Evolutionary conservation across 129 eudicot species (phyloP), one percentile per base, ranked within the genome.

Genomic region (Arctium lappa): DNA sequence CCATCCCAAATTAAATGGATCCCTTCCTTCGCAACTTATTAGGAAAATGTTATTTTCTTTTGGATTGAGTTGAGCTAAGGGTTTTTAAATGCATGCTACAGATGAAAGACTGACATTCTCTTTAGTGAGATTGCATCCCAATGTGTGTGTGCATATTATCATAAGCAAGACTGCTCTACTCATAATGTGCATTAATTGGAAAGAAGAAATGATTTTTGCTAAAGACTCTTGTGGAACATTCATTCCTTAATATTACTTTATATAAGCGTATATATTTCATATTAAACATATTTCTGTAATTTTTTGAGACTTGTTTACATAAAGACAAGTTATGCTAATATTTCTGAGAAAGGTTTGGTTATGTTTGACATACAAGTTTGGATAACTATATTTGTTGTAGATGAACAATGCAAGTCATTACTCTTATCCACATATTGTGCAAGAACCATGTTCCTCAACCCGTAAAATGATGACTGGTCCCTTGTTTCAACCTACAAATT

Each of bases 391-490:
- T 69, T 81, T 50, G 12, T 34, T 82, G 73, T 89, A 85, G 88
- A 76, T 84, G 85, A 69, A 72, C 78, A 79, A 79, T 82, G 84
- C 86, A 77, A 84, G 83, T 71, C 81, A 80, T 77, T 81, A 66
- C 46, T 42, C 77, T 79, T 84, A 85, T 85, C 82, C 85, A 36
- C 86, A 72, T 77, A 75, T 68, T 46, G 72, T 50, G 71, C 87
- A 84, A 84, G 92, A 76, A 77, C 84, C 86, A 83, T 36, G 78
- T 66, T 70, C 84, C 63, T 71, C 86, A 83, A 73, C 69, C 71
- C 72, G 76, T 30, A 84, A 72, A 86, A 63, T 75, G 70, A 77
- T 76, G 85, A 80, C 48, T 12, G 86, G 85, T 48, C 87, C 88
- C 71, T 50, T 84, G 76, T 73, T 75, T 72, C 72, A 87, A 69